A percentile compares a stretch with the other conserved stretches of the same genome.
Evolutionary conservation across 257 asterid genomes (phyloP).

Genomic region (Solanum sitiens): DNA sequence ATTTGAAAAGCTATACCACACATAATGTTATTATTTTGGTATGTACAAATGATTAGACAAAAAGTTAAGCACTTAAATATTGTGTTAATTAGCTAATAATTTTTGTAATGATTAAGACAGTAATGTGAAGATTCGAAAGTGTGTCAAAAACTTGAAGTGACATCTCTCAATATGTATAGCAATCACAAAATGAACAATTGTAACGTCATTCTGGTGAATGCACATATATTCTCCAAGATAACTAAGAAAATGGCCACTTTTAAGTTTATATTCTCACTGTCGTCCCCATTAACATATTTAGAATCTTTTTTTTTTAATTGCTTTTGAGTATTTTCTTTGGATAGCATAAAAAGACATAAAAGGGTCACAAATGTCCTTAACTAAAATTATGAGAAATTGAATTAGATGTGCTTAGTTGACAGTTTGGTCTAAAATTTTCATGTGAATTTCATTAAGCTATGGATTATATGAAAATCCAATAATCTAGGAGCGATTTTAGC

Average conservation of each 20-base stretch:
- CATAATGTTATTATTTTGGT: not conserved
- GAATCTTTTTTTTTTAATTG: not conserved
- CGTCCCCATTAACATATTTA: not conserved
- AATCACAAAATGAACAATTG: not conserved
- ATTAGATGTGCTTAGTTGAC: too few relatives aligned
- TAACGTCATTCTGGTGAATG: constrained; percentile 8
- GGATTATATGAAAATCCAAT: too few relatives aligned
- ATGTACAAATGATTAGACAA: not conserved
- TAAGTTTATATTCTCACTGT: not conserved
- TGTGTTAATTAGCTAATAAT: not conserved
- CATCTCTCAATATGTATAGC: not conserved
- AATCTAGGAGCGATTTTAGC: too few relatives aligned
- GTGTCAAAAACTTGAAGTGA: not conserved
- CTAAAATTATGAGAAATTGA: too few relatives aligned
- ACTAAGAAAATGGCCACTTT: not conserved
- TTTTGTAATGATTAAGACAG: not conserved
- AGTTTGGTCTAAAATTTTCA: too few relatives aligned
- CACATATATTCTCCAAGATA: constrained; percentile 11
- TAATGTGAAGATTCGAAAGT: not conserved
- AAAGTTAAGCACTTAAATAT: not conserved
- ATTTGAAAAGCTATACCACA: not conserved
- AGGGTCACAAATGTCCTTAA: too few relatives aligned
- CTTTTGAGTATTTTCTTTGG: not conserved
- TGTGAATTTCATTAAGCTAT: too few relatives aligned
- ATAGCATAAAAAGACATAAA: too few relatives aligned